phyloP scores from a whole-genome alignment of 1,284 basidiomycete genomes.

The Ceratobasidium theobromae region DNA sequence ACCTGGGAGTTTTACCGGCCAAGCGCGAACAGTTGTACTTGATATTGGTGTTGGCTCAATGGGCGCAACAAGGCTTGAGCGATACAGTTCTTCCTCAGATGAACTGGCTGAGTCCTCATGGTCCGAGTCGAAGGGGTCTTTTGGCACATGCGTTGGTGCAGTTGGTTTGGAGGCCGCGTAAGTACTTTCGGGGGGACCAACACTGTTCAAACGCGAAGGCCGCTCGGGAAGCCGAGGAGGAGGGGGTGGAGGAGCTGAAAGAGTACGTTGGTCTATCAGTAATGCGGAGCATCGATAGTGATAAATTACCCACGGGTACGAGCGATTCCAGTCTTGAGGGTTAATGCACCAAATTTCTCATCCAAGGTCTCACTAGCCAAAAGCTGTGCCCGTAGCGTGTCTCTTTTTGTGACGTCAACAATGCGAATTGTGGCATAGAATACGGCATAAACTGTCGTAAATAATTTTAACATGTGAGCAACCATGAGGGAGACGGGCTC shows the following conservation, averaged over 20 bases:
- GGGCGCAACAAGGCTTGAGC: slow-evolving; percentile 56
- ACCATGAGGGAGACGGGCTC: slow-evolving; percentile 32
- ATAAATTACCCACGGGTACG: slow-evolving; percentile 45
- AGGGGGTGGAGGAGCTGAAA: slow-evolving; percentile 47
- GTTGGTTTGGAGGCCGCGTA: background rate
- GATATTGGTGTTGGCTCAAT: slow-evolving; percentile 46
- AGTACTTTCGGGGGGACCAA: background rate
- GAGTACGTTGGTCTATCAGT: slow-evolving; percentile 39
- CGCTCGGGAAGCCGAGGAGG: slow-evolving; percentile 56
- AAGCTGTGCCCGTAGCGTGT: slow-evolving; percentile 67
- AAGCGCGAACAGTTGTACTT: slow-evolving; percentile 8
- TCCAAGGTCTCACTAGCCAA: slow-evolving; percentile 69
- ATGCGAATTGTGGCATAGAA: slow-evolving; percentile 78
- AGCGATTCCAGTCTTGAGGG: slow-evolving; percentile 37
- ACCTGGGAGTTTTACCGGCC: slow-evolving; percentile 14
- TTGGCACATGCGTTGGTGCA: background rate
- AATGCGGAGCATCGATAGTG: slow-evolving; percentile 39
- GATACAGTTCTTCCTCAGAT: slow-evolving; percentile 77
- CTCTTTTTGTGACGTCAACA: slow-evolving; percentile 75
- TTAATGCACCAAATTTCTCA: slow-evolving; percentile 62
- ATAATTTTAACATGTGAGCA: background rate
- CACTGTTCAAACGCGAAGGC: background rate
- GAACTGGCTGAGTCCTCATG: slow-evolving; percentile 66
- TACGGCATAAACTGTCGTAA: slow-evolving; percentile 70
- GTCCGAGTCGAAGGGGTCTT: slow-evolving; percentile 44